A percentile compares a stretch with the other conserved stretches of the same genome.
Conservation (phyloP, 306 rosid species). For the Trifolium repens region DNA sequence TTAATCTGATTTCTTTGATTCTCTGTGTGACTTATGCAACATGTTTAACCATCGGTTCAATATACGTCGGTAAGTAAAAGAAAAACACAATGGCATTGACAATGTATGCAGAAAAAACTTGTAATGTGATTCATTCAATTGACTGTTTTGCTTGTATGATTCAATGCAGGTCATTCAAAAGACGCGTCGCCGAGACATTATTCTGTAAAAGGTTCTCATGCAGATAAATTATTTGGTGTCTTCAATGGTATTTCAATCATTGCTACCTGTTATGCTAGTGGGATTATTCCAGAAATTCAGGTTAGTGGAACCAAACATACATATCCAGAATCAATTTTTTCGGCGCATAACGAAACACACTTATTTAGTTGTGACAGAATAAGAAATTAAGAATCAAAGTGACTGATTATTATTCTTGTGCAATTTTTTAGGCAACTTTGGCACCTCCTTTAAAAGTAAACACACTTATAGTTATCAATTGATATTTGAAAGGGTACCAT, state of each 20-base stretch:
- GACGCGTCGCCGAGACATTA: constrained; percentile 57
- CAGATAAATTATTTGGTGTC: constrained; percentile 52
- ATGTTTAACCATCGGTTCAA: constrained; percentile 61
- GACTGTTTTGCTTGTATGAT: constrained; percentile 32
- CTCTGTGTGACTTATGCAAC: constrained; percentile 62
- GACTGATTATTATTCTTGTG: neutral
- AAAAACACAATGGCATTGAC: constrained; percentile 5
- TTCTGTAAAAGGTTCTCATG: constrained; percentile 48
- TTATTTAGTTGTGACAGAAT: too few relatives aligned
- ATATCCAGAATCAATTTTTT: neutral
- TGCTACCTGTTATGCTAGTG: constrained; percentile 68
- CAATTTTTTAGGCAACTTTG: constrained; percentile 68
- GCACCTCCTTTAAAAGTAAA: constrained; percentile 69
- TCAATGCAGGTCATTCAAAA: constrained; percentile 63
- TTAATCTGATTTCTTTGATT: constrained; percentile 68
- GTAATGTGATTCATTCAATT: constrained; percentile 28
- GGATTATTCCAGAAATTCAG: constrained; percentile 88
- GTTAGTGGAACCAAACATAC: constrained; percentile 34
- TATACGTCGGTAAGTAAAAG: constrained; percentile 60
- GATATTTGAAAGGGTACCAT: too few relatives aligned
- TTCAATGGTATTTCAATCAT: constrained; percentile 79
- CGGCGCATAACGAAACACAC: too few relatives aligned
- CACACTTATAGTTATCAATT: too few relatives aligned
- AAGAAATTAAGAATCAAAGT: too few relatives aligned
- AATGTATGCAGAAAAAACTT: constrained; percentile 39